Conservation (phyloP, 805 yeast genomes). For the Cyberlindnera xylosilytica region DNA sequence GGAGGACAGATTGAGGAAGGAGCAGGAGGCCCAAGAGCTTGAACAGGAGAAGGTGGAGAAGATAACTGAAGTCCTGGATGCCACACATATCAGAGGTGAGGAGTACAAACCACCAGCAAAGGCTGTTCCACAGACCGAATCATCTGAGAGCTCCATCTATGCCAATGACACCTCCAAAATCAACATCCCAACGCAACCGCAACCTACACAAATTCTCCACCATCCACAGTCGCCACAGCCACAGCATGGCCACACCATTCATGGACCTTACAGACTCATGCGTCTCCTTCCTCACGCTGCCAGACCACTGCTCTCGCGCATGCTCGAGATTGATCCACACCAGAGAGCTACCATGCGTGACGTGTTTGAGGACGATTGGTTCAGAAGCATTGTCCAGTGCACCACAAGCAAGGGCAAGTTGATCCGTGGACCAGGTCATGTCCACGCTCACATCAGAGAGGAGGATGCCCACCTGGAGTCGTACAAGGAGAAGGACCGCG, state of each 20-base stretch:
- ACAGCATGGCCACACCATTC: constrained; percentile 32
- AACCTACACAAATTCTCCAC: neutral
- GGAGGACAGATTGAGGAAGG: constrained; percentile 36
- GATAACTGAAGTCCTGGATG: constrained; percentile 16
- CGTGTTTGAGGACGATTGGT: constrained; percentile 70
- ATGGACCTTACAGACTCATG: constrained; percentile 81
- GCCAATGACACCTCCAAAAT: neutral
- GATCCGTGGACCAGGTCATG: constrained; percentile 45
- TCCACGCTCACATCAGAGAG: constrained; percentile 46
- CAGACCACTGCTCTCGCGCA: constrained; percentile 66
- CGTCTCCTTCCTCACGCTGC: constrained; percentile 81
- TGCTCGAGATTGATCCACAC: constrained; percentile 59
- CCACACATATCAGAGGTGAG: constrained; percentile 14
- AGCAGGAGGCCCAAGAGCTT: constrained; percentile 1
- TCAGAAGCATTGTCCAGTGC: constrained; percentile 57
- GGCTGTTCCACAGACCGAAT: neutral
- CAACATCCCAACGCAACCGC: neutral
- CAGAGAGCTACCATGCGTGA: constrained; percentile 67
- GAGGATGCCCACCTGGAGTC: constrained; percentile 44
- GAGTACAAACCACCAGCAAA: constrained; percentile 8
- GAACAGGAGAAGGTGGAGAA: constrained; percentile 10
- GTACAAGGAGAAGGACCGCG: constrained; percentile 30
- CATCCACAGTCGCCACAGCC: constrained; percentile 2
- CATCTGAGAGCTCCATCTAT: neutral
- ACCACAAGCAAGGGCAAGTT: constrained; percentile 42